phyloP scores from a whole-genome alignment of 2,329 filamentous ascomycete genomes.

The Epichloe scottii region DNA sequence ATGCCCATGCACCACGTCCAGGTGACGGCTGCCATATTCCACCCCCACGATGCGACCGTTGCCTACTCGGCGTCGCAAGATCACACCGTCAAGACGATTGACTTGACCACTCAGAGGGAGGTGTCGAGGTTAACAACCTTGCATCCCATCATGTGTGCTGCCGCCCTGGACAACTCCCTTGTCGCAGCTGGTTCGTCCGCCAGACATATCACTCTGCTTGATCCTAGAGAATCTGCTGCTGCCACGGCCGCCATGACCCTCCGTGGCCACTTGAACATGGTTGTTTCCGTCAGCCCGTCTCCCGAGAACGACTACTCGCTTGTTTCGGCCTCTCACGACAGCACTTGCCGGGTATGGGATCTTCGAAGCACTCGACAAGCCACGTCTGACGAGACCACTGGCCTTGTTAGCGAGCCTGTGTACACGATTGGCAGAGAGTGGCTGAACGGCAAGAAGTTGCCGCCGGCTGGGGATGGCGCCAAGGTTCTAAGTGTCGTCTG shows the following conservation, averaged over 20 bases:
- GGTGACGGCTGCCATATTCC: constrained; percentile 73
- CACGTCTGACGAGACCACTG: constrained; percentile 46
- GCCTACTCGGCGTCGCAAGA: constrained; percentile 88
- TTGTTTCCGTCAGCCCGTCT: constrained; percentile 35
- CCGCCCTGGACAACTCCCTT: constrained; percentile 53
- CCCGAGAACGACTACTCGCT: constrained; percentile 67
- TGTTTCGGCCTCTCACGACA: constrained; percentile 82
- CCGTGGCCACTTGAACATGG: constrained; percentile 72
- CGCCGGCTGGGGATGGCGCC: constrained; percentile 63
- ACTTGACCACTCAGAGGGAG: constrained; percentile 66
- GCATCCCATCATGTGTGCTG: constrained; percentile 69
- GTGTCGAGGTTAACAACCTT: constrained; percentile 77
- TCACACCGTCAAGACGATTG: constrained; percentile 81
- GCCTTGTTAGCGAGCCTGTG: constrained; percentile 59
- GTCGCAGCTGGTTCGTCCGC: constrained; percentile 69
- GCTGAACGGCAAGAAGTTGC: constrained; percentile 49
- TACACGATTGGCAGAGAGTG: constrained; percentile 66
- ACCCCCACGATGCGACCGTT: constrained; percentile 71
- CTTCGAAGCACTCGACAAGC: constrained; percentile 56
- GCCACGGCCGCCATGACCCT: constrained; percentile 81
- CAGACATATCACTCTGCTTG: constrained; percentile 82
- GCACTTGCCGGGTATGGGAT: constrained; percentile 90
- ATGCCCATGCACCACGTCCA: constrained; percentile 60
- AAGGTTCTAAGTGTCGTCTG: constrained; percentile 87
- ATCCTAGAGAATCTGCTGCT: constrained; percentile 68